Evolutionary conservation across 192 early-diverging fungal genomes (phyloP).

Genomic region (Coemansia biformis): DNA sequence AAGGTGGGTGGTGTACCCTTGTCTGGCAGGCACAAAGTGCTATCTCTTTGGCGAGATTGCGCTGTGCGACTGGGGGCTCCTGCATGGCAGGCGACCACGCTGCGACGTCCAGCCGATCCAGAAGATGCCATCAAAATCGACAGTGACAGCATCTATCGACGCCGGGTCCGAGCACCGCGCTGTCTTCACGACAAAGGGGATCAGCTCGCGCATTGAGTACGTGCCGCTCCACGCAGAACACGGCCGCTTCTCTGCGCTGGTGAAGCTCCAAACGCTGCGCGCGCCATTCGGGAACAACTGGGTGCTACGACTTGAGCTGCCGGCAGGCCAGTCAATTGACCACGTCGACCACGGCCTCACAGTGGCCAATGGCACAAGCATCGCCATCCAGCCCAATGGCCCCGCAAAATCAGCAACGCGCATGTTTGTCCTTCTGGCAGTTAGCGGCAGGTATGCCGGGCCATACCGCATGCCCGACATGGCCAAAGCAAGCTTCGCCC

Average conservation of each 20-base stretch:
- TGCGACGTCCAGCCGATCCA: constrained; percentile 13
- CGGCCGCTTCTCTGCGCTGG: constrained; percentile 13
- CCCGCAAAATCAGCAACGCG: not conserved
- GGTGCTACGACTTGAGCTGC: constrained; percentile 21
- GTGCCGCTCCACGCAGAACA: constrained; percentile 8
- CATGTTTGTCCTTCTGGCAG: constrained; percentile 29
- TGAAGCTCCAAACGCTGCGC: constrained; percentile 25
- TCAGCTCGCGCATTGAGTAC: constrained; percentile 26
- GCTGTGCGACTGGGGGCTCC: constrained; percentile 29
- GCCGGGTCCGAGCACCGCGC: not conserved
- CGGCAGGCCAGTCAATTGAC: constrained; percentile 16
- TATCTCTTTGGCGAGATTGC: constrained; percentile 16
- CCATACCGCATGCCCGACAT: constrained; percentile 29
- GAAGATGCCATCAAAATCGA: not conserved
- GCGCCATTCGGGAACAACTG: constrained; percentile 15
- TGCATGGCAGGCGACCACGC: not conserved
- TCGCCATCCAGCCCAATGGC: constrained; percentile 11
- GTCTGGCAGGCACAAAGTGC: constrained; percentile 25
- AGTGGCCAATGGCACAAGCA: constrained; percentile 7
- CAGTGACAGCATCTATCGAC: no score
- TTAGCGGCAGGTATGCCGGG: constrained; percentile 21
- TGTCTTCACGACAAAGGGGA: constrained; percentile 16
- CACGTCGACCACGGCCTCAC: constrained; percentile 1
- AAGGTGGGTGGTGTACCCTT: constrained; percentile 29
- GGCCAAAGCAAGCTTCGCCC: constrained; percentile 7